Conservation (phyloP, 169 alveolate genomes). For the Amoebophrya sp. region DNA sequence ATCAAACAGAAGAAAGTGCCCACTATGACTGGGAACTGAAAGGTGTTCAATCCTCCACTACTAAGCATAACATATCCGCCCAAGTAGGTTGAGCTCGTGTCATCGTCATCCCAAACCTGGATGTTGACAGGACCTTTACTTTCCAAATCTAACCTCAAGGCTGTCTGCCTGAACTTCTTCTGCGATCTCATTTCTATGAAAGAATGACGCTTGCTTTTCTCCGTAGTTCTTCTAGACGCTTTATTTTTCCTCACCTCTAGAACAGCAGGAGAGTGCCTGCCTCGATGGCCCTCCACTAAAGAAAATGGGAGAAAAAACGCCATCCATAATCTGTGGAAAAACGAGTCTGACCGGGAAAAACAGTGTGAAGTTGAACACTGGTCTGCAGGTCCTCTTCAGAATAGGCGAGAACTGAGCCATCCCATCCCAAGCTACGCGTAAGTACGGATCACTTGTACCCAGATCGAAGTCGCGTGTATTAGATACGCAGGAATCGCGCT, state of each 20-base stretch:
- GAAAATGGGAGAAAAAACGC: no score
- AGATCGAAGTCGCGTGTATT: background rate
- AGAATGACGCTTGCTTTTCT: background rate
- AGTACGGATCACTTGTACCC: background rate
- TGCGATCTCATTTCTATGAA: background rate
- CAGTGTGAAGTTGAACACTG: background rate
- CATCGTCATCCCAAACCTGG: slow-evolving; percentile 46
- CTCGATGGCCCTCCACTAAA: no score
- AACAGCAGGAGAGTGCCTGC: no score
- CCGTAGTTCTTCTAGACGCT: background rate
- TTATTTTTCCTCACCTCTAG: no score
- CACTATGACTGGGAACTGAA: no score
- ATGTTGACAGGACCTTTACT: slow-evolving; percentile 40
- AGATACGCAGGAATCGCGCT: no score
- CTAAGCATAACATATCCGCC: slow-evolving; percentile 36
- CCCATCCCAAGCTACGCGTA: background rate
- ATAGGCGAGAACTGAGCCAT: background rate
- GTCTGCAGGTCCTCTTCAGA: background rate
- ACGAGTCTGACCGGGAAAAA: background rate
- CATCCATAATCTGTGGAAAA: no score
- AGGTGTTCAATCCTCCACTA: no score
- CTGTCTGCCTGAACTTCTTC: slow-evolving; percentile 34
- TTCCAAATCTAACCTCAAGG: slow-evolving; percentile 36
- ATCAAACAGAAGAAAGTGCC: no score
- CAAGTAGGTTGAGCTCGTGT: slow-evolving; percentile 36